Percentiles rank a stretch among this genome's conserved stretches.
Evolutionary conservation across 2,329 filamentous ascomycete species (phyloP).

Genomic region (Penicillium sp.): DNA sequence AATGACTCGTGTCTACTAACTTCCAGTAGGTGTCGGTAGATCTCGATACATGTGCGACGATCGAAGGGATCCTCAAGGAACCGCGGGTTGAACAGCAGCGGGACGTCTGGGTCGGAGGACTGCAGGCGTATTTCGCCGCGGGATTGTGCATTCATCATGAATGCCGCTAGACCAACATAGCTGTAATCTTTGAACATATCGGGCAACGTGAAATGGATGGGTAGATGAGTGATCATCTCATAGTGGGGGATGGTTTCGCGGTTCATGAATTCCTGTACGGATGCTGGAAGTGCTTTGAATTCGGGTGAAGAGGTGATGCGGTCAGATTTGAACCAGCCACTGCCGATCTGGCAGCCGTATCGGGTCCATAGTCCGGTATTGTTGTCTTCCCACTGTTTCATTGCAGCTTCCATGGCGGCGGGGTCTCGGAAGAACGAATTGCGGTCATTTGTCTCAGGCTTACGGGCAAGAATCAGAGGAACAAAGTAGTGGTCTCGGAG

Average conservation of each 20-base stretch:
- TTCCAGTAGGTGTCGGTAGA: constrained; percentile 44
- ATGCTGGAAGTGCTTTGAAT: constrained; percentile 50
- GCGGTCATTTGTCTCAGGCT: constrained; percentile 44
- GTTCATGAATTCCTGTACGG: constrained; percentile 46
- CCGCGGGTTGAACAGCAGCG: constrained; percentile 54
- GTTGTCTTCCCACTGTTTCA: constrained; percentile 50
- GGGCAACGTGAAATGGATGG: constrained; percentile 44
- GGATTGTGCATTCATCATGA: constrained; percentile 55
- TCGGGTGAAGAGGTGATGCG: constrained; percentile 44
- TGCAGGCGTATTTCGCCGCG: constrained; percentile 53
- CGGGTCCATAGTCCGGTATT: constrained; percentile 38
- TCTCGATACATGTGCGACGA: constrained; percentile 50
- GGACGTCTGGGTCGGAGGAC: constrained; percentile 51
- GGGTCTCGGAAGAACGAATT: constrained; percentile 48
- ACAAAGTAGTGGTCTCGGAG: constrained; percentile 46
- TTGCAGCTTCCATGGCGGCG: constrained; percentile 44
- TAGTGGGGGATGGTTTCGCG: constrained; percentile 56
- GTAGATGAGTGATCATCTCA: constrained; percentile 53
- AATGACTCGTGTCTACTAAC: constrained; percentile 47
- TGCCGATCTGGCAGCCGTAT: constrained; percentile 28
- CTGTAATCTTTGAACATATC: constrained; percentile 38
- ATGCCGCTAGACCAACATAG: constrained; percentile 47
- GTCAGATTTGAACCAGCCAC: constrained; percentile 46
- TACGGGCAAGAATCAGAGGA: constrained; percentile 38
- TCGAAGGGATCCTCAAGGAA: constrained; percentile 57